Percentiles rank a stretch among this genome's conserved stretches.
phyloP scores from a whole-genome alignment of 2,329 filamentous ascomycete genomes.

The Aspergillus sp. region DNA sequence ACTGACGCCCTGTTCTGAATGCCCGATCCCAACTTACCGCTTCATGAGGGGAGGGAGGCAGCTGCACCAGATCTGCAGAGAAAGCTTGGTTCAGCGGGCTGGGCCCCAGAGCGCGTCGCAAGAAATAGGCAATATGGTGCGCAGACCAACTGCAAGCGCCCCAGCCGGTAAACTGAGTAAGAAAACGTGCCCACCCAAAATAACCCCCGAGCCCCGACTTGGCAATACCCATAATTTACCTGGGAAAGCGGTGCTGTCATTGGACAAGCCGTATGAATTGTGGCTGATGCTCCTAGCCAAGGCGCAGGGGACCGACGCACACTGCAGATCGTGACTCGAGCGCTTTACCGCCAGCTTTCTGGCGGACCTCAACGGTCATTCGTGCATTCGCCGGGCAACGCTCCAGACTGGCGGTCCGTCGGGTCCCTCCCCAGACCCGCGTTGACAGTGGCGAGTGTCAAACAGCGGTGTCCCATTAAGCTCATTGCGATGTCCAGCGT shows the following conservation, averaged over 20 bases:
- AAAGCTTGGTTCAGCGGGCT: background rate
- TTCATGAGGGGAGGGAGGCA: background rate
- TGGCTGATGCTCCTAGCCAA: constrained; percentile 6
- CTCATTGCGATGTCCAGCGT: background rate
- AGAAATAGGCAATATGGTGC: background rate
- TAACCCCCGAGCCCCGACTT: background rate
- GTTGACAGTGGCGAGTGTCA: background rate
- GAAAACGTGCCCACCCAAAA: background rate
- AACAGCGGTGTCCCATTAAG: constrained; percentile 4
- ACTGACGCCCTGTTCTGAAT: background rate
- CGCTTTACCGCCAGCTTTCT: constrained; percentile 3
- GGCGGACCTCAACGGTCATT: background rate
- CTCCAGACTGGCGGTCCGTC: constrained; percentile 5
- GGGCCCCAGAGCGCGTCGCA: background rate
- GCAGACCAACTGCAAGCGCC: background rate
- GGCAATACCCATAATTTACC: background rate
- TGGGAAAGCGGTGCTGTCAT: background rate
- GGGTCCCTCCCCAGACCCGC: background rate
- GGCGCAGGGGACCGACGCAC: constrained; percentile 3
- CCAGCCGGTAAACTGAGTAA: background rate
- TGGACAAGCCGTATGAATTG: background rate
- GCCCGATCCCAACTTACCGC: background rate
- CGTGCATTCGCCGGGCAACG: background rate
- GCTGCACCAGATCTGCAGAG: background rate
- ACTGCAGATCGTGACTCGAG: constrained; percentile 5